These are phyloP conservation scores for Penicillium sp. DNA, from an alignment of 2,329 filamentous ascomycete genomes.

Conservation along the genomic window DNA sequence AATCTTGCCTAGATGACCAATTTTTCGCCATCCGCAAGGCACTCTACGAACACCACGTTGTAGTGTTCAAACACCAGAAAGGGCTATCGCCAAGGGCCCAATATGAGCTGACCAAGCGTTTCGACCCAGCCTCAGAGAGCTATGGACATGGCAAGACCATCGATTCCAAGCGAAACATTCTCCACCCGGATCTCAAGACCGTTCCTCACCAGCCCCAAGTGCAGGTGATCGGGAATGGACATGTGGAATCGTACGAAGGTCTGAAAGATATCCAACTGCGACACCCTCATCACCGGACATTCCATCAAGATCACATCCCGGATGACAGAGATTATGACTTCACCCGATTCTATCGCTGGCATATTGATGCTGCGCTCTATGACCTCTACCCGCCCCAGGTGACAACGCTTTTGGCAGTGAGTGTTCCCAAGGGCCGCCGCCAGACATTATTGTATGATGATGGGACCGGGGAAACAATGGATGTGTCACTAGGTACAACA, in stretches of 20 bases:
- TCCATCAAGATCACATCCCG: constrained; percentile 64
- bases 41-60: constrained; percentile 64
- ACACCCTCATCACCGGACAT: constrained; percentile 74
- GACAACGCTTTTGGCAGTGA: constrained; percentile 70
- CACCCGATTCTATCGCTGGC: constrained; percentile 70
- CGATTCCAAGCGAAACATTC: constrained; percentile 61
- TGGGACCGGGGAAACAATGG: constrained; percentile 60
- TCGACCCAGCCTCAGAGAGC: constrained; percentile 61
- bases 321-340: constrained; percentile 56
- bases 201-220: constrained; percentile 76
- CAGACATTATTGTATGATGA: constrained; percentile 72
- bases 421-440: constrained; percentile 62
- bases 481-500: constrained; percentile 70
- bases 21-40: constrained; percentile 62
- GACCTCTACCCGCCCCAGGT: constrained; percentile 69
- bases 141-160: constrained; percentile 76
- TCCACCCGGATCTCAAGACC: constrained; percentile 76
- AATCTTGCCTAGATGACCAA: constrained; percentile 52
- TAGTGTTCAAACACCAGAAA: constrained; percentile 66
- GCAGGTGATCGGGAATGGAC: constrained; percentile 75
- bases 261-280: constrained; percentile 63
- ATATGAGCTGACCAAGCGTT: constrained; percentile 68
- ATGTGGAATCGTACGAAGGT: constrained; percentile 66
- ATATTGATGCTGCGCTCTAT: constrained; percentile 75
- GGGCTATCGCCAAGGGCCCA: constrained; percentile 65